Percentiles rank a stretch among this genome's conserved stretches.
Conservation (phyloP, 192 early-diverging fungal genomes). For the Backusella tuberculispora region DNA sequence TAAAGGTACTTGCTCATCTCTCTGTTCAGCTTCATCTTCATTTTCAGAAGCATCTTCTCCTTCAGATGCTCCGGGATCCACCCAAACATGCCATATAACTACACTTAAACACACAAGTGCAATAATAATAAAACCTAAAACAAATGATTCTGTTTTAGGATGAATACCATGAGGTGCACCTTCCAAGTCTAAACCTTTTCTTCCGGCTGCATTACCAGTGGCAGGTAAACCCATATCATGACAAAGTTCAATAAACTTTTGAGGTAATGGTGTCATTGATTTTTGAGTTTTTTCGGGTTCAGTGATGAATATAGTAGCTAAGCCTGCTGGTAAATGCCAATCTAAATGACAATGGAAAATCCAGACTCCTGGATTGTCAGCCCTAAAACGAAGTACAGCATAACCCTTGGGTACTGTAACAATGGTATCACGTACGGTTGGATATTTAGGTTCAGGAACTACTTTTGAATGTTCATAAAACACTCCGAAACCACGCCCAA, state of each 20-base stretch:
- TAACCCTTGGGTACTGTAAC: conserved; percentile 66
- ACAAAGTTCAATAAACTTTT: conserved; percentile 67
- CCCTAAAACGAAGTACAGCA: conserved; percentile 71
- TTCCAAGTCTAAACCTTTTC: conserved; percentile 63
- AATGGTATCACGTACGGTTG: conserved; percentile 79
- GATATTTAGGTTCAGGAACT: conserved; percentile 51
- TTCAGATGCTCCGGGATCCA: conserved; percentile 21
- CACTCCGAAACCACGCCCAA: conserved; percentile 59
- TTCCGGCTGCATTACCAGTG: conserved; percentile 77
- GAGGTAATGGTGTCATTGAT: conserved; percentile 52
- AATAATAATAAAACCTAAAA: conserved; percentile 72
- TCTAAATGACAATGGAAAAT: conserved; percentile 89
- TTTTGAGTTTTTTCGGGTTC: conserved; percentile 65
- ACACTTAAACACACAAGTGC: conserved; percentile 75
- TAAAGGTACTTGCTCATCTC: not conserved
- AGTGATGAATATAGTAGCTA: conserved; percentile 72
- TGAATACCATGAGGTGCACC: conserved; percentile 59
- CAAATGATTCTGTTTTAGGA: conserved; percentile 57
- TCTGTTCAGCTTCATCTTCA: not conserved
- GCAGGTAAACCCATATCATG: conserved; percentile 54
- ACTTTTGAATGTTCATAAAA: conserved; percentile 53
- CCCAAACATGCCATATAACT: conserved; percentile 73
- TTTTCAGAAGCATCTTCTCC: not conserved
- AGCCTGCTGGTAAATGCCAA: conserved; percentile 73
- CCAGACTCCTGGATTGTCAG: conserved; percentile 85